These are phyloP conservation scores for Quercus dentata DNA, from an alignment of 306 rosid genomes.

Conservation along the genomic window DNA sequence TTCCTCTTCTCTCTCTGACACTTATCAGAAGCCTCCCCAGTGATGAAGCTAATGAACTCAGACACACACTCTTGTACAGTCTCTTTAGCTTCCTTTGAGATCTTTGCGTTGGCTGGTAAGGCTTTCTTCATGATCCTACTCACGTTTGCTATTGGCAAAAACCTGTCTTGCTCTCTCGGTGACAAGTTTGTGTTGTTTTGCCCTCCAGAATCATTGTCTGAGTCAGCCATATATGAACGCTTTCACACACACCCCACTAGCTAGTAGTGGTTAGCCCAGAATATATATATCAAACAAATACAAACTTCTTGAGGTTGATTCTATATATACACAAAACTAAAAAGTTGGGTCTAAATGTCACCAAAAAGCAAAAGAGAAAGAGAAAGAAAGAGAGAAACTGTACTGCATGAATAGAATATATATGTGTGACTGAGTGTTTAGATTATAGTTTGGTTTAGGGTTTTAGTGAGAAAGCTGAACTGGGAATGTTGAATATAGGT, in stretches of 20 bases:
- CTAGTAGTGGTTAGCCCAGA: background rate
- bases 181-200: constrained; percentile 19
- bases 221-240: constrained; percentile 37
- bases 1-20: constrained; percentile 56
- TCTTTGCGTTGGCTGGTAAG: constrained; percentile 55
- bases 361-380: background rate
- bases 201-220: constrained; percentile 60
- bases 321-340: background rate
- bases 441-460: background rate
- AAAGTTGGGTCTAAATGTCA: background rate
- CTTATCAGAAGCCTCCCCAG: constrained; percentile 58
- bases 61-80: constrained; percentile 64
- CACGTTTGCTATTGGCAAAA: constrained; percentile 59
- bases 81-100: constrained; percentile 59
- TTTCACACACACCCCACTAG: background rate
- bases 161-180: constrained; percentile 53
- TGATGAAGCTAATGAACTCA: constrained; percentile 59
- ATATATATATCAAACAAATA: background rate
- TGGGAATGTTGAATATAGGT: background rate
- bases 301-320: background rate
- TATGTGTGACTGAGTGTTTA: too few species aligned
- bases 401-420: background rate
- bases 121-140: constrained; percentile 64
- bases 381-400: background rate
- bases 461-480: background rate